Evolutionary conservation across 1,284 basidiomycete genomes (phyloP), one percentile per base, ranked within the genome.

Genomic region (Ceratobasidium sp.): DNA sequence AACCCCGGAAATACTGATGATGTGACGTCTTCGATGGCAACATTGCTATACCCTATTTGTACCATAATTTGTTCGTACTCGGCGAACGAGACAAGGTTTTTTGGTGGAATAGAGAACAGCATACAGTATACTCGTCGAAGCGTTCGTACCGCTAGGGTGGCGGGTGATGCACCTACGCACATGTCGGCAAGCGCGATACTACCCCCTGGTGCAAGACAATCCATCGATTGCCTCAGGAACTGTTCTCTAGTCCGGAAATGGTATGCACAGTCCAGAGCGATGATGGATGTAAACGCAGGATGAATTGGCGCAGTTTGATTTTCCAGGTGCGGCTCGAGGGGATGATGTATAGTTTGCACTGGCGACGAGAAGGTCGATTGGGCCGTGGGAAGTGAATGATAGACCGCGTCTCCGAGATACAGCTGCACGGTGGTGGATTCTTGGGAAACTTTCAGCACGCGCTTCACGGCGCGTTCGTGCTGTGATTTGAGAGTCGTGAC

Each of bases 201-300:
- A 14, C 90, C 89, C 4, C 85, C 85, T 5, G 82, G 81, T 0
- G 78, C 77, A 1, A 92, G 84, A 46, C 83, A 83, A 2, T 73
- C 67, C 74, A 85, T 83, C 1, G 83, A 79, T 75, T 89, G 86
- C 8, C 80, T 77, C 38, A 91, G 83, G 76, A 89, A 87, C 3
- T 74, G 74, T 16, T 79, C 73, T 23, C 88, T 84, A 0, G 88
- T 87, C 8, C 83, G 78, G 78, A 91, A 91, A 79, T 92, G 90
- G 78, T 91, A 91, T 1, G 89, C 88, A 73, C 89, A 91, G 78
- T 93, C 91, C 32, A 92, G 83, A 5, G 89, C 78, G 76, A 81
- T 80, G 44, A 83, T 78, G 46, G 81, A 78, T 75, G 81, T 79
- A 76, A 80, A 83, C 18, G 76, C 76, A 57, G 32, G 66, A 57